Base-by-base conservation (phyloP, 176 grass and related monocot species). In the Typha latifolia region DNA sequence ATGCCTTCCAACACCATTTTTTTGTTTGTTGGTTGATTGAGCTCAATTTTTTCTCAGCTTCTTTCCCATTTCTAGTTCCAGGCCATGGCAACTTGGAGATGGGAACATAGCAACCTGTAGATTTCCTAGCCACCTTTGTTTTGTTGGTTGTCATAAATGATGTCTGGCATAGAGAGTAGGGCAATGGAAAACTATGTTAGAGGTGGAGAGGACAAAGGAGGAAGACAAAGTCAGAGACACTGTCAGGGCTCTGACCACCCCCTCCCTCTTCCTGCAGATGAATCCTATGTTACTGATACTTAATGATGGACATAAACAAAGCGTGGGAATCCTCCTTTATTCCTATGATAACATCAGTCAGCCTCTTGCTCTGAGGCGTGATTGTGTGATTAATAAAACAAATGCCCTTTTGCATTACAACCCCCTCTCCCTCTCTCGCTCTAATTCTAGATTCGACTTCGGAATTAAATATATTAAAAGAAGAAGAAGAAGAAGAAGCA, bases 21-120 rank as follows among this genome's bases (percentile, higher is more conserved):
- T 37, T 37, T 43, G 37, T 43, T 10, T 43, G 37, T 2, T 43
- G 37, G 37, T 43, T 43, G 37, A 43, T 43, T 43, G 37, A 43
- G 8, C 37, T 43, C 37, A 43, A 10, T 10, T 9, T 43, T 43
- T 8, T 37, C 34, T 37, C 34, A 37, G 20, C 32, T 77, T 37
- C 51, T 19, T 68, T 62, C 55, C 14, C 72, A 75, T 80, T 82
- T 85, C 64, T 68, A 75, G 57, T 78, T 49, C 27, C 1, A 29
- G 2, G 1, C 3, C 6, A 62, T 43, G 37, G 37, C 37, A 43
- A 3, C n/a, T n/a, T n/a, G 37, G 37, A 43, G 7, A 43, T 0
- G 37, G 7, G 37, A 43, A 43, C 37, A 43, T 43, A 9, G 37
- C 37, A 43, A 43, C 37, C 37, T 43, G 37, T 43, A 43, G 37